phyloP scores from a whole-genome alignment of 2,329 filamentous ascomycete genomes.

The Penicillium thymicola region DNA sequence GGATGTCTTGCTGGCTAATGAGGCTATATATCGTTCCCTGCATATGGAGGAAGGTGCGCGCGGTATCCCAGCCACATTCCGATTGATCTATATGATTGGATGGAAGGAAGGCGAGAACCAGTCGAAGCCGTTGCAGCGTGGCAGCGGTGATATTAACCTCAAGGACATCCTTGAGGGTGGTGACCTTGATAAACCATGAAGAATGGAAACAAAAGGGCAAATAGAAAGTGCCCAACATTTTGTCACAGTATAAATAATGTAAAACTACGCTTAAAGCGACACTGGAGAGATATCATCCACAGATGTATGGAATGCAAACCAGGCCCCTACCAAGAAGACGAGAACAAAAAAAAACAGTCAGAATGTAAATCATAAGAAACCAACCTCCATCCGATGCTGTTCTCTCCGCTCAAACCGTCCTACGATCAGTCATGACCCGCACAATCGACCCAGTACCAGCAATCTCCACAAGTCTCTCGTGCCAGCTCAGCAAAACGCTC shows the following conservation, averaged over 20 bases:
- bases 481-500: constrained; percentile 97
- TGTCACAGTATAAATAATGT: constrained; percentile 26
- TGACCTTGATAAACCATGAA: constrained; percentile 31
- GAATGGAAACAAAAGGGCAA: not conserved
- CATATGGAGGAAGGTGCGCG: constrained; percentile 72
- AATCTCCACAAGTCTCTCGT: constrained; percentile 96
- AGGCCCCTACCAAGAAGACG: constrained; percentile 20
- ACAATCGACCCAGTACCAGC: constrained; percentile 90
- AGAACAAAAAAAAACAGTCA: constrained; percentile 8
- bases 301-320: constrained; percentile 20
- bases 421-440: constrained; percentile 92
- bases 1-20: constrained; percentile 81
- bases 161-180: constrained; percentile 69
- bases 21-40: constrained; percentile 82
- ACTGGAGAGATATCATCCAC: constrained; percentile 12
- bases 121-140: constrained; percentile 73
- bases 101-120: constrained; percentile 86
- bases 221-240: constrained; percentile 14
- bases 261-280: constrained; percentile 22
- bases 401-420: constrained; percentile 63
- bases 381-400: constrained; percentile 6
- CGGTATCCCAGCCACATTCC: constrained; percentile 80
- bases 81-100: constrained; percentile 97
- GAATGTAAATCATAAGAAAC: constrained; percentile 10
- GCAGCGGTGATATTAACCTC: constrained; percentile 81